These are phyloP conservation scores for Salvia sclarea DNA, from an alignment of 305 asterid species.

Conservation along the genomic window DNA sequence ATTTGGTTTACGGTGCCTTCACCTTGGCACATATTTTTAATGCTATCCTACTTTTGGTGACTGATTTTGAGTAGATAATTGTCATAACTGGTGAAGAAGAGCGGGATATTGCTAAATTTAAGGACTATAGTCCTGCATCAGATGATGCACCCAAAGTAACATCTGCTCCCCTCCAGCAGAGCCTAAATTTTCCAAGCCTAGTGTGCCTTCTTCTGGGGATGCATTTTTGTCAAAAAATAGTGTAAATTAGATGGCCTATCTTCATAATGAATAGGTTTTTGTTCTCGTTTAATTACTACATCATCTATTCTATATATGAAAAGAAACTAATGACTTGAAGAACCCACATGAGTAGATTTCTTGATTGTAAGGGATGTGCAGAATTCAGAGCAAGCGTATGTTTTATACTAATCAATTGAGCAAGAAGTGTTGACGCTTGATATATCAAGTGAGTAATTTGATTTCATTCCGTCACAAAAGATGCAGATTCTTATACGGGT, in stretches of 20 bases:
- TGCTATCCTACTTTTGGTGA: conserved; percentile 8
- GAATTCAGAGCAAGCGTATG: too few species aligned
- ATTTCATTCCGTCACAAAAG: too few species aligned
- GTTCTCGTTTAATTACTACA: too few species aligned
- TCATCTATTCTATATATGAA: too few species aligned
- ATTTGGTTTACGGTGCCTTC: not conserved
- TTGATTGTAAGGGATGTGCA: too few species aligned
- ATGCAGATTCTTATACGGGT: too few species aligned
- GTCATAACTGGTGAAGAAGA: conserved; percentile 93
- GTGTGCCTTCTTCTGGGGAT: conserved; percentile 58
- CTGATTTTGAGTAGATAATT: conserved; percentile 59
- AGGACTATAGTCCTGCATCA: conserved; percentile 72
- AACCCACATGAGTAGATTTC: too few species aligned
- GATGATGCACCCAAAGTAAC: conserved; percentile 65
- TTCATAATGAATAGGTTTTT: not conserved
- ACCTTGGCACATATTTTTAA: not conserved
- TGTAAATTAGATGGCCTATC: conserved; percentile 42
- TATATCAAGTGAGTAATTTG: too few species aligned
- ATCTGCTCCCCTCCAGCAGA: conserved; percentile 67
- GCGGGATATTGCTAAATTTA: conserved; percentile 70
- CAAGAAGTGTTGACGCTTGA: too few species aligned
- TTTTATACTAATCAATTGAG: too few species aligned
- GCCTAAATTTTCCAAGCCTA: conserved; percentile 62
- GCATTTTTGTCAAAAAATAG: conserved; percentile 85
- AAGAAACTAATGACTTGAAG: too few species aligned